Evolutionary conservation across 306 rosid genomes (phyloP).

Genomic region (Sicyos baderoa): DNA sequence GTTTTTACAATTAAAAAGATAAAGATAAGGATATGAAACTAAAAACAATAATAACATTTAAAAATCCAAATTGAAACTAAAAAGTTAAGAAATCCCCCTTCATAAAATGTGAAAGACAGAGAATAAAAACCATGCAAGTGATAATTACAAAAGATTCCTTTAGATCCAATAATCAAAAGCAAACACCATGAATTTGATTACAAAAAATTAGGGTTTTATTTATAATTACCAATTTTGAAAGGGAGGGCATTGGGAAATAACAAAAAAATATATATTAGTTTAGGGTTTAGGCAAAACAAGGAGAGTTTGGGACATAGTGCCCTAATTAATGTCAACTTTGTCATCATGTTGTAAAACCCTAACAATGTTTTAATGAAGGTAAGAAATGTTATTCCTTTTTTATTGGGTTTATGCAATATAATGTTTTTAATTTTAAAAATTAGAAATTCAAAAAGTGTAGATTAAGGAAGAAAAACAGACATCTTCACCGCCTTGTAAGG

Average conservation of each 20-base stretch:
- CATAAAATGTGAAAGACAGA: no score
- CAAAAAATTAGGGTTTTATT: conserved; percentile 3
- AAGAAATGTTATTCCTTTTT: not conserved
- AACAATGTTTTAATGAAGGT: conserved; percentile 22
- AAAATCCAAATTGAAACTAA: no score
- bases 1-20: no score
- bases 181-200: not conserved
- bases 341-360: conserved; percentile 22
- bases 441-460: conserved; percentile 8
- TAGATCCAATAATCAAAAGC: conserved; percentile 6
- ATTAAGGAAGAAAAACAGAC: conserved; percentile 54
- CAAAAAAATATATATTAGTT: not conserved
- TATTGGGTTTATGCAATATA: conserved; percentile 26
- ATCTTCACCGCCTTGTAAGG: conserved; percentile 61
- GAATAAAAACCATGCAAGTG: not conserved
- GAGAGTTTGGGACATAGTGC: conserved; percentile 10
- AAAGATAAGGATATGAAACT: no score
- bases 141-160: conserved; percentile 13
- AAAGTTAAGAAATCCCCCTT: no score
- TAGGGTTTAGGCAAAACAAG: not conserved
- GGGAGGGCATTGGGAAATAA: no score
- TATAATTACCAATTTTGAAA: no score
- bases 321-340: conserved; percentile 17
- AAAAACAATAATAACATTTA: no score
- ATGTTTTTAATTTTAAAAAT: conserved; percentile 16